Percentiles rank a stretch among this genome's conserved stretches.
Evolutionary conservation across 164 flowering plant species (phyloP).

Genomic region (Magnolia changhungtana): DNA sequence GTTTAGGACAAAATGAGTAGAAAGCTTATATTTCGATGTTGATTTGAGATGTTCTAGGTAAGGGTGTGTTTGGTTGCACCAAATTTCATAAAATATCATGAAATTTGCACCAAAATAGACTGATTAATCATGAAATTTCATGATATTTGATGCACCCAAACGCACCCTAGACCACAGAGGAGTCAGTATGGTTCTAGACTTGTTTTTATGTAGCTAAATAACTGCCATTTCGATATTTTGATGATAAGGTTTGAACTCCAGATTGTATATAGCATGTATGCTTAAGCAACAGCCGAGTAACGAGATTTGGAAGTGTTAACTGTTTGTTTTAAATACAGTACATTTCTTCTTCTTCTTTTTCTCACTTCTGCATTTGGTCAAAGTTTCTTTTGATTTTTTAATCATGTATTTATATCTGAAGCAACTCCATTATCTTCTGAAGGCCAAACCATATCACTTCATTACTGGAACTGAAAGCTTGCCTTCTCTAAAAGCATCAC

Average conservation of each 20-base stretch:
- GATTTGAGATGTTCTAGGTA: not conserved
- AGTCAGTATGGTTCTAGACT: too few species aligned
- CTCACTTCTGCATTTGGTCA: not conserved
- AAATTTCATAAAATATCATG: too few species aligned
- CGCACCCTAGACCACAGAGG: too few species aligned
- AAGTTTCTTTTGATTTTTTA: not conserved
- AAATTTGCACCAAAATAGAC: not conserved
- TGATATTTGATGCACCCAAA: too few species aligned
- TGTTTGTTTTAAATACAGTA: not conserved
- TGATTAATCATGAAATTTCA: not conserved
- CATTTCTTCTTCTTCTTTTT: not conserved
- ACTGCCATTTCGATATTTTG: too few species aligned
- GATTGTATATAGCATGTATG: too few species aligned
- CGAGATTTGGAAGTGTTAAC: not conserved
- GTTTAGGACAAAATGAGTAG: not conserved
- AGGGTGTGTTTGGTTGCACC: not conserved
- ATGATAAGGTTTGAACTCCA: too few species aligned
- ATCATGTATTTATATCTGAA: not conserved
- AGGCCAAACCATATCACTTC: not conserved
- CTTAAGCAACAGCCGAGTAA: too few species aligned
- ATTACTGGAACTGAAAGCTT: not conserved
- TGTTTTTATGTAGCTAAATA: too few species aligned
- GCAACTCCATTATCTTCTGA: not conserved
- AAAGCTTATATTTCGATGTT: not conserved
- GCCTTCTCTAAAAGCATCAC: not conserved